These are phyloP conservation scores for Bryoerythrophyllum caledonicum DNA, from an alignment of 225 moss, liverwort and hornwort species.

Conservation along the genomic window DNA sequence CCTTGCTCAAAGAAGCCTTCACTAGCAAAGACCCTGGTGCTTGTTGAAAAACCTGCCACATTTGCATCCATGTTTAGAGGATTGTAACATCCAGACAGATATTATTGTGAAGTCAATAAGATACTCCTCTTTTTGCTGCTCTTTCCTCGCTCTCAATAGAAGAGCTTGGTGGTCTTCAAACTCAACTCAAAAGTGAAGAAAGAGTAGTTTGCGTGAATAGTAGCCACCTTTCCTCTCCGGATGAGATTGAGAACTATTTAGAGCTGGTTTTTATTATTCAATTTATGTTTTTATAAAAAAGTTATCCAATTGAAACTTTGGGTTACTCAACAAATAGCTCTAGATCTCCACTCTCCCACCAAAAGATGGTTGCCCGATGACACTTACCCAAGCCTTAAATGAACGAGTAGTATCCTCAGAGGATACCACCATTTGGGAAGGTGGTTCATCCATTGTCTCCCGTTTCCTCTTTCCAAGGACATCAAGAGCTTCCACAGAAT, in stretches of 20 bases:
- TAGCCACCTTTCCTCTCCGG: too few relatives aligned
- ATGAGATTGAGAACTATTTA: too few relatives aligned
- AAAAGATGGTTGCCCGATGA: not conserved
- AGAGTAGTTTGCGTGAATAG: too few relatives aligned
- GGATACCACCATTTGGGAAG: constrained; percentile 13
- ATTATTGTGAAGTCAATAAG: not conserved
- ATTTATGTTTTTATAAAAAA: too few relatives aligned
- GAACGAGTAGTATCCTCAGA: constrained; percentile 28
- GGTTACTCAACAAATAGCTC: too few relatives aligned
- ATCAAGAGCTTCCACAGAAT: constrained; percentile 24
- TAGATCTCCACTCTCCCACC: not conserved
- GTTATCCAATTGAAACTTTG: too few relatives aligned
- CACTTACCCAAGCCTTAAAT: constrained; percentile 64
- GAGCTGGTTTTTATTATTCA: too few relatives aligned
- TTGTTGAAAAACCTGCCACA: constrained; percentile 87
- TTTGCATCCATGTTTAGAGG: not conserved
- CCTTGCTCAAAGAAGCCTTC: constrained; percentile 66
- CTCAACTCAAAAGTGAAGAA: too few relatives aligned
- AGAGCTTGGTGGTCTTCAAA: too few relatives aligned
- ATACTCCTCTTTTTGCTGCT: too few relatives aligned
- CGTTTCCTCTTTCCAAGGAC: constrained; percentile 38
- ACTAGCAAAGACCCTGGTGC: constrained; percentile 86
- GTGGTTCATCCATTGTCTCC: constrained; percentile 20
- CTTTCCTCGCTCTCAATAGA: too few relatives aligned
- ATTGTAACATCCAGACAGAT: not conserved